A percentile compares a stretch with the other conserved stretches of the same genome.
These are phyloP conservation scores for Camellia oleifera DNA, from an alignment of 179 eudicot species.

Conservation along the genomic window DNA sequence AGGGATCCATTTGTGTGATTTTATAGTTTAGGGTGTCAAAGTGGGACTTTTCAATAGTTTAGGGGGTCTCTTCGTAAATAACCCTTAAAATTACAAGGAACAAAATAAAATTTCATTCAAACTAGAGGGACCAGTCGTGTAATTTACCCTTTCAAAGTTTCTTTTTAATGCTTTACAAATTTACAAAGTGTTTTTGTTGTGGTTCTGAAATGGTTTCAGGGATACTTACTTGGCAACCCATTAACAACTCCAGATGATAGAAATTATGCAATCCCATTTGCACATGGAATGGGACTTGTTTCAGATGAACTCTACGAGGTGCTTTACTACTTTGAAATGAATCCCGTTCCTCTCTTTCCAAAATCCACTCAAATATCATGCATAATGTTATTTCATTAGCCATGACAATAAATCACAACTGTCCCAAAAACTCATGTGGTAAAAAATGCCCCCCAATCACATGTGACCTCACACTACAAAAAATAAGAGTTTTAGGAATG, in stretches of 20 bases:
- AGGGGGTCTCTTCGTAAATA: too few species aligned
- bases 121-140: too few species aligned
- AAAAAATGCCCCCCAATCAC: too few species aligned
- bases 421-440: too few species aligned
- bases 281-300: conserved; percentile 48
- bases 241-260: conserved; percentile 16
- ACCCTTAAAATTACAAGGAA: too few species aligned
- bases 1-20: too few species aligned
- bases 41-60: too few species aligned
- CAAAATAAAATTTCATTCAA: too few species aligned
- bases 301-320: conserved; percentile 49
- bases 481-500: too few species aligned
- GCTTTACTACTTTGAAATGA: neutral
- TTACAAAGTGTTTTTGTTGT: neutral
- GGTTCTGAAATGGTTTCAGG: conserved; percentile 26
- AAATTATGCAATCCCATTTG: conserved; percentile 23
- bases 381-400: neutral
- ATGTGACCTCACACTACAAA: neutral
- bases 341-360: neutral
- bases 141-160: neutral
- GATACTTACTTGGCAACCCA: conserved; percentile 47
- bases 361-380: neutral
- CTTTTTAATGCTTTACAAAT: neutral
- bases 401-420: neutral
- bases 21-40: too few species aligned